Base-by-base conservation (phyloP, 176 grass and related monocot species). In the Avena insularis region DNA sequence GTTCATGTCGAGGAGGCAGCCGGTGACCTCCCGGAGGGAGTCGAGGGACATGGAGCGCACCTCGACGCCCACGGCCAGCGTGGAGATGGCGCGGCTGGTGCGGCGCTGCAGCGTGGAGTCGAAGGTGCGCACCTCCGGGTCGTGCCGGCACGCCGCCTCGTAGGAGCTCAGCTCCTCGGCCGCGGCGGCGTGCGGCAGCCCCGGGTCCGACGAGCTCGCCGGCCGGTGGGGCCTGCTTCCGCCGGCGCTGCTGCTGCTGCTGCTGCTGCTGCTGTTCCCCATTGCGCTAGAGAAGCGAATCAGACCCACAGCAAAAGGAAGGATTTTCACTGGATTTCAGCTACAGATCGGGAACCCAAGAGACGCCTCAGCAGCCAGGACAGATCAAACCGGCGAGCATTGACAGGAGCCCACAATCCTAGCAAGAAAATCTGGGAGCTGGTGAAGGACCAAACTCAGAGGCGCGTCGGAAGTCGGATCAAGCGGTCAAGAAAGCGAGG, bases 1-100 rank as follows among this genome's bases (percentile, higher is more conserved):
- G 92, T 98, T 98, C 96, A 98, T 98, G 88, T 98, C 93, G 66
- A 98, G 87, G 74, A 95, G 92, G 93, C 88, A 94, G 70, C 93
- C 93, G 23, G 92, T 98, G 76, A 98, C 96, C 91, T 92, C 93
- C 9, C 90, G 87, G 55, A 96, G 90, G 53, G 96, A 95, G 51
- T 91, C 89, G 50, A 98, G 90, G 48, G 96, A 98, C 78, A 98
- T 66, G 15, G 96, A 84, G 16, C 88, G 88, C 67, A 95, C 91
- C 88, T 98, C 93, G 48, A 98, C 96, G 62, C 93, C 96, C 73
- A 86, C 86, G 8, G 96, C 96, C 67, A 98, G 90, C 79, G 93
- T 91, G 9, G 96, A 88, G 86, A 98, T 94, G 84, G 85, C 93
- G 49, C 85, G 93, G 90, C 89, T 98, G 9, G 92, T 98, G 65